Percentiles rank a stretch among this genome's conserved stretches.
Evolutionary conservation across 139 green algal genomes (phyloP).

Genomic region (Haematococcus lacustris): DNA sequence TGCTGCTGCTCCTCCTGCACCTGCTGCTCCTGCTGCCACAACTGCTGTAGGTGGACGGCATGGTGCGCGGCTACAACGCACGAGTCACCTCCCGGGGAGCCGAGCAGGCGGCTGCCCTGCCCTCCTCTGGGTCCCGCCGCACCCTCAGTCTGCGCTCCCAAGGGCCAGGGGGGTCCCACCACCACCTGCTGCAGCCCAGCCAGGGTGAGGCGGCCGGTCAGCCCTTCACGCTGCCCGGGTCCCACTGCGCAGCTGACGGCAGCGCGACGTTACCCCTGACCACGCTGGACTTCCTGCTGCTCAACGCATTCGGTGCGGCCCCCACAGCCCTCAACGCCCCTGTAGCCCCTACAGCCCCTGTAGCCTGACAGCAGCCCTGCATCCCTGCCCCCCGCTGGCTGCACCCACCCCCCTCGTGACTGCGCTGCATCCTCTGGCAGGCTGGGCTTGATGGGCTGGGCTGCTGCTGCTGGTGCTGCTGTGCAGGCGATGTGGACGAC

Average conservation of each 20-base stretch:
- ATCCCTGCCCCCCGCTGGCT: too few relatives aligned
- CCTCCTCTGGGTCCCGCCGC: too few relatives aligned
- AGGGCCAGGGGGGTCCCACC: too few relatives aligned
- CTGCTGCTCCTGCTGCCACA: not conserved
- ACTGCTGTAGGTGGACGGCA: conserved; percentile 3
- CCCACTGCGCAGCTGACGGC: not conserved
- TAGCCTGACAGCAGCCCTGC: too few relatives aligned
- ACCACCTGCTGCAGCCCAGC: too few relatives aligned
- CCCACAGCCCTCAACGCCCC: not conserved
- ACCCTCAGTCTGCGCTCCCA: too few relatives aligned
- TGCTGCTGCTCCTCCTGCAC: not conserved
- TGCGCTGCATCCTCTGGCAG: too few relatives aligned
- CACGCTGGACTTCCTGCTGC: conserved; percentile 38
- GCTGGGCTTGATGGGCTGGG: too few relatives aligned
- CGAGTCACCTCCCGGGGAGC: not conserved
- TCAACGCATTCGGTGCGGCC: conserved; percentile 41
- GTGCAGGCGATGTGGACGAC: conserved; percentile 41
- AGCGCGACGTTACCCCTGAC: conserved; percentile 9
- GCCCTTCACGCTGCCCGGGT: too few relatives aligned
- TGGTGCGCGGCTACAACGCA: conserved; percentile 5
- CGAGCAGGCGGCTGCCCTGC: not conserved
- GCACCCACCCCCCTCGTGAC: too few relatives aligned
- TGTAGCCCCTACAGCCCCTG: not conserved
- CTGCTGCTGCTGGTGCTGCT: not conserved
- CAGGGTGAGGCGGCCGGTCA: too few relatives aligned